Percentiles rank a stretch among this genome's conserved stretches.
phyloP scores from a whole-genome alignment of 148 eudicot genomes.

The Spergularia marina region DNA sequence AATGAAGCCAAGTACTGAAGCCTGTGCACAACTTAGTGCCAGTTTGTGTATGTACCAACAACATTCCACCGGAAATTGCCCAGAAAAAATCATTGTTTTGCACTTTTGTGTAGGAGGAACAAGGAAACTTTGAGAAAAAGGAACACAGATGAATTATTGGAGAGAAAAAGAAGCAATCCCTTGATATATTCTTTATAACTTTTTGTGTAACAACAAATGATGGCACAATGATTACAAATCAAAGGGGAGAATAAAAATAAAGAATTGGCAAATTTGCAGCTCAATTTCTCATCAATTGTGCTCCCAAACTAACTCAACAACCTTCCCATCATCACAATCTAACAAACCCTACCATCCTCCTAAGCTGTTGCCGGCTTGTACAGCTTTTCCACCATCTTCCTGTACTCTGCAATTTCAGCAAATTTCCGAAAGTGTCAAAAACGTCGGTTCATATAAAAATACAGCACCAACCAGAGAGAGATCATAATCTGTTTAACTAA shows the following conservation, averaged over 20 bases:
- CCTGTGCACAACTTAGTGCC: too few species aligned
- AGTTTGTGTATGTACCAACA: too few species aligned
- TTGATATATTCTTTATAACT: not conserved
- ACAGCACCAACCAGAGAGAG: not conserved
- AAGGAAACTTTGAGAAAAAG: too few species aligned
- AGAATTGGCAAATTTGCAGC: not conserved
- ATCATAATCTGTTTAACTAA: not conserved
- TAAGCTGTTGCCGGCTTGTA: constrained; percentile 56
- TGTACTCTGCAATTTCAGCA: constrained; percentile 59
- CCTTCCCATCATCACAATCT: not conserved
- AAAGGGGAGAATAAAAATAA: not conserved
- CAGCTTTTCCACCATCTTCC: constrained; percentile 84
- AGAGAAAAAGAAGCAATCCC: constrained; percentile 5
- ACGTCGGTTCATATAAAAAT: not conserved
- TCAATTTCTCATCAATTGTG: constrained; percentile 11
- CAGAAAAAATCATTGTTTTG: too few species aligned
- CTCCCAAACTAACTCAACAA: constrained; percentile 10
- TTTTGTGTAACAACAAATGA: constrained; percentile 15
- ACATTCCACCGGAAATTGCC: too few species aligned
- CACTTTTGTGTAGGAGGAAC: too few species aligned
- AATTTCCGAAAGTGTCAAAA: not conserved
- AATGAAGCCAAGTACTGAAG: too few species aligned
- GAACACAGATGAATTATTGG: not conserved
- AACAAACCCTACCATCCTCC: not conserved
- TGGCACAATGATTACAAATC: constrained; percentile 16